These are phyloP conservation scores for Buddleja alternifolia DNA, from an alignment of 257 asterid species.

Conservation along the genomic window DNA sequence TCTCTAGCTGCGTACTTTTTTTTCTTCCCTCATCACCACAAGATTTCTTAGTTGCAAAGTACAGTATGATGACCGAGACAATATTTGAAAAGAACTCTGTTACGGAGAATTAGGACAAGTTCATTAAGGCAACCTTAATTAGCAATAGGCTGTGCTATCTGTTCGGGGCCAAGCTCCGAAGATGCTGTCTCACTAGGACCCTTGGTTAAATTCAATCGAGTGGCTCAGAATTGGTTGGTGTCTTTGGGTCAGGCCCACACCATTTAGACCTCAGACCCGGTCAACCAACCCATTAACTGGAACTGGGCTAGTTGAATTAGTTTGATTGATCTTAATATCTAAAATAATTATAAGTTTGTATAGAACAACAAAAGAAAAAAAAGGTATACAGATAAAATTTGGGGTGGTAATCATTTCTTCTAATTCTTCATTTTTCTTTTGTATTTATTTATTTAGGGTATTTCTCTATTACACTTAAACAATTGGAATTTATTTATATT, in stretches of 20 bases:
- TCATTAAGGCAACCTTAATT: background rate
- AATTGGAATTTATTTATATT: no score
- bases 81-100: no score
- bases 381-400: no score
- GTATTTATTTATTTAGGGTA: no score
- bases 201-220: background rate
- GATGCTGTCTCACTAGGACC: background rate
- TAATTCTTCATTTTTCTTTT: no score
- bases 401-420: no score
- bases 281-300: background rate
- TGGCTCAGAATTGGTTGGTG: conserved; percentile 9
- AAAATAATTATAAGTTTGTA: no score
- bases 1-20: background rate
- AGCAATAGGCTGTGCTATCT: background rate
- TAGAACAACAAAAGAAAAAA: no score
- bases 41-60: no score
- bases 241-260: background rate
- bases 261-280: background rate
- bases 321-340: background rate
- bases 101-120: background rate
- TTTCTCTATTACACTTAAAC: no score
- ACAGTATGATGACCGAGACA: no score
- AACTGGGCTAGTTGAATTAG: background rate
- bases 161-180: background rate
- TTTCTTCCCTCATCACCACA: no score